These are phyloP conservation scores for Ceratobasidium sp. DNA, from an alignment of 1,284 basidiomycete species.

Conservation along the genomic window DNA sequence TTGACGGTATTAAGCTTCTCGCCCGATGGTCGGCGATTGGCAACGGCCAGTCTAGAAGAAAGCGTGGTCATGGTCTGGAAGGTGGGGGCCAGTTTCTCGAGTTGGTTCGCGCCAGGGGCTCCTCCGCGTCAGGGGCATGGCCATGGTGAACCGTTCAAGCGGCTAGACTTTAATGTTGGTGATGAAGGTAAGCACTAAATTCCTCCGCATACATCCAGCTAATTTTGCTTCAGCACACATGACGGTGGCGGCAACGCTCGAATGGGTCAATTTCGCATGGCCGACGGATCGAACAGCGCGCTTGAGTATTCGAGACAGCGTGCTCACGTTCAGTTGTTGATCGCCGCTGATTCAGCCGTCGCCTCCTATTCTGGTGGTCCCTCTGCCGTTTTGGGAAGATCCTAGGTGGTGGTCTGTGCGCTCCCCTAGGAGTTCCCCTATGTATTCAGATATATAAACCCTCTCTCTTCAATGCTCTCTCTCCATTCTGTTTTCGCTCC, in stretches of 20 bases:
- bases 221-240: conserved; percentile 60
- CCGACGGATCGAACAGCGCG: conserved; percentile 78
- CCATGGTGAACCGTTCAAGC: conserved; percentile 84
- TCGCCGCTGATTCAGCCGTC: conserved; percentile 31
- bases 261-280: conserved; percentile 84
- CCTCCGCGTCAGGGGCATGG: conserved; percentile 83
- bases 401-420: conserved; percentile 29
- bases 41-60: conserved; percentile 88
- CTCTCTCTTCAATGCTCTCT: background rate
- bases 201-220: conserved; percentile 5
- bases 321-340: conserved; percentile 81
- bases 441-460: conserved; percentile 22
- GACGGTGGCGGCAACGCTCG: conserved; percentile 72
- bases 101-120: conserved; percentile 89
- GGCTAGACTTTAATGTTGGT: conserved; percentile 67
- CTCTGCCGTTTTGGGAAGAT: background rate
- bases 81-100: conserved; percentile 82
- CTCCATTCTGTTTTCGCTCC: conserved; percentile 33
- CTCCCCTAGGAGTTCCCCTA: conserved; percentile 4
- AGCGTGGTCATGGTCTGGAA: conserved; percentile 86
- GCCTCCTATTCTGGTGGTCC: conserved; percentile 21
- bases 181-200: conserved; percentile 52
- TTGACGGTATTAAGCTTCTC: conserved; percentile 88
- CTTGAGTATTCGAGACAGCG: conserved; percentile 79
- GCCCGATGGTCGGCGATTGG: conserved; percentile 87